Evolutionary conservation across 306 rosid species (phyloP).

Genomic region (Dicorynia guianensis): DNA sequence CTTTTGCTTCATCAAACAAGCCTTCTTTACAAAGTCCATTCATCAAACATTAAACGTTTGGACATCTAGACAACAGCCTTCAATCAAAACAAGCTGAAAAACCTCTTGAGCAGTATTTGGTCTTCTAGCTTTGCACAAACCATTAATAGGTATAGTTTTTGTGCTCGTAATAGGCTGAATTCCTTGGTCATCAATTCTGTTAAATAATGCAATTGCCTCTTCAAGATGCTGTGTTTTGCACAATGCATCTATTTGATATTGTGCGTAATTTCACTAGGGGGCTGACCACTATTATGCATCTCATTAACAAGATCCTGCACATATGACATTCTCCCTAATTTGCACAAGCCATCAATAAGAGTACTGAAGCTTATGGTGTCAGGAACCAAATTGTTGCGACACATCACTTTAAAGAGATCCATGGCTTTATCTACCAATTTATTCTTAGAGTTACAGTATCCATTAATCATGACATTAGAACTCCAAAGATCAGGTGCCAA

Average conservation of each 20-base stretch:
- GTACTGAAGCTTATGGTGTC: no score
- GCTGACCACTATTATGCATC: neutral
- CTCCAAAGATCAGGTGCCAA: neutral
- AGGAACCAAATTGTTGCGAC: neutral
- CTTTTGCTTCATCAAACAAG: no score
- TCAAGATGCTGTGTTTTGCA: neutral
- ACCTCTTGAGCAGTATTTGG: no score
- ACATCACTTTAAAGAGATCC: neutral
- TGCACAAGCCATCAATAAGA: no score
- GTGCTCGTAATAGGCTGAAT: neutral
- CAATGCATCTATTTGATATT: neutral
- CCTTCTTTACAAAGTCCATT: neutral
- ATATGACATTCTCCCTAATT: no score
- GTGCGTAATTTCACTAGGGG: neutral
- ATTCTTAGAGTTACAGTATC: slow-evolving; percentile 5
- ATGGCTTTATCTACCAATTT: slow-evolving; percentile 7
- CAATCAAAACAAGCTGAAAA: neutral
- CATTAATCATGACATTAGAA: neutral
- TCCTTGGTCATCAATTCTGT: neutral
- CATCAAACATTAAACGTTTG: neutral
- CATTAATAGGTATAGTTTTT: neutral
- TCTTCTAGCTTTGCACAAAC: neutral
- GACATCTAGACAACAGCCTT: neutral
- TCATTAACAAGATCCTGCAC: no score
- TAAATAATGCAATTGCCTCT: neutral